Evolutionary conservation across 805 yeast genomes (phyloP).

Genomic region (Tetrapisispora arboricola): DNA sequence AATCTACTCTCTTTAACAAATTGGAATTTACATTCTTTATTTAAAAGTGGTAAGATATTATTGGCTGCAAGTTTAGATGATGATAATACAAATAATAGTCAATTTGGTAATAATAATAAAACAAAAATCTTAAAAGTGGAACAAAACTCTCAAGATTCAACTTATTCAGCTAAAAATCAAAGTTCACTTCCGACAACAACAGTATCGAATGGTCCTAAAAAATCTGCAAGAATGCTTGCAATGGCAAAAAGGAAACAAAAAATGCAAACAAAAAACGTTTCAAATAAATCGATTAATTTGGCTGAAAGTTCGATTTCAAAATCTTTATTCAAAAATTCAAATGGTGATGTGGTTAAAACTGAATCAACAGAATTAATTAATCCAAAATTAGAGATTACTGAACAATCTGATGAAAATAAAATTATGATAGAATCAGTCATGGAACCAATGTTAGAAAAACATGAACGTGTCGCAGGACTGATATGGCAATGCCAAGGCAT

Average conservation of each 20-base stretch:
- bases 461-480: conserved; percentile 57
- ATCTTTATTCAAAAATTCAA: conserved; percentile 20
- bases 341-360: conserved; percentile 10
- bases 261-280: conserved; percentile 46
- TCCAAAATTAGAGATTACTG: conserved; percentile 52
- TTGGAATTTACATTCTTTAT: conserved; percentile 23
- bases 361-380: conserved; percentile 20
- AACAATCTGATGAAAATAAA: conserved; percentile 71
- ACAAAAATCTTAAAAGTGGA: conserved; percentile 10
- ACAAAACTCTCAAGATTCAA: conserved; percentile 3
- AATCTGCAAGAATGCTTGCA: conserved; percentile 76
- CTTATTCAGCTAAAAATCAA: background rate
- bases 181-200: conserved; percentile 2
- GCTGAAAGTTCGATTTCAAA: conserved; percentile 62
- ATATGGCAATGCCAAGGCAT: conserved; percentile 95
- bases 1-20: conserved; percentile 14
- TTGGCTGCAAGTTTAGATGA: conserved; percentile 22
- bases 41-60: conserved; percentile 21
- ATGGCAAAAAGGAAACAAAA: conserved; percentile 90
- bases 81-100: conserved; percentile 7
- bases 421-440: conserved; percentile 75
- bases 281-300: conserved; percentile 50
- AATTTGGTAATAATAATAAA: conserved; percentile 6
- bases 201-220: conserved; percentile 12
- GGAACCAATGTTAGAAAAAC: conserved; percentile 59